These are phyloP conservation scores for Amoeboaphelidium protococcarum DNA, from an alignment of 371 early-diverging fungal genomes.

Conservation along the genomic window DNA sequence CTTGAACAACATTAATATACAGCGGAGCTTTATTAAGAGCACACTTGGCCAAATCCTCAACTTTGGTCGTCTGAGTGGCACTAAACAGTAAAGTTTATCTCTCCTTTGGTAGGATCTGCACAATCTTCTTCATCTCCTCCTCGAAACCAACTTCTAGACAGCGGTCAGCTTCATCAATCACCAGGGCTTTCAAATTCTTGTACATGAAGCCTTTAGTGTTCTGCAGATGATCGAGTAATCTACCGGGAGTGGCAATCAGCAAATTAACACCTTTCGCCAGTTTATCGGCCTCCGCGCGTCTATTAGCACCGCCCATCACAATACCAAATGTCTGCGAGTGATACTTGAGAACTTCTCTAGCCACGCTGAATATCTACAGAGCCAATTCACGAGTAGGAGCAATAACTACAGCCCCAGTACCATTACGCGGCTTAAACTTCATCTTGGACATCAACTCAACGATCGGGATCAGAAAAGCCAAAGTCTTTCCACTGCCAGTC, in stretches of 20 bases:
- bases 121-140: slow-evolving; percentile 90
- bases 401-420: slow-evolving; percentile 80
- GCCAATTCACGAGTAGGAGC: slow-evolving; percentile 99
- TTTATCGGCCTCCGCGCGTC: slow-evolving; percentile 82
- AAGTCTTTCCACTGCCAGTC: slow-evolving; percentile 96
- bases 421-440: slow-evolving; percentile 80
- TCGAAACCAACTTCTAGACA: slow-evolving; percentile 94
- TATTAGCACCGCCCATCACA: slow-evolving; percentile 89
- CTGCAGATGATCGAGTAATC: slow-evolving; percentile 78
- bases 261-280: slow-evolving; percentile 76
- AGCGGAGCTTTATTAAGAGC: slow-evolving; percentile 73
- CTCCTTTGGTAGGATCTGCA: slow-evolving; percentile 55
- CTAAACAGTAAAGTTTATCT: slow-evolving; percentile 94
- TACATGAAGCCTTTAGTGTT: slow-evolving; percentile 75
- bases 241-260: slow-evolving; percentile 91
- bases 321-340: slow-evolving; percentile 87
- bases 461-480: slow-evolving; percentile 91
- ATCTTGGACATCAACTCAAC: slow-evolving; percentile 59
- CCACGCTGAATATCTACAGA: slow-evolving; percentile 92
- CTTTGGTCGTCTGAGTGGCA: slow-evolving; percentile 95
- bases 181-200: slow-evolving; percentile 62
- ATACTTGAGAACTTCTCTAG: slow-evolving; percentile 66
- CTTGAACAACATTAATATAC: slow-evolving; percentile 84
- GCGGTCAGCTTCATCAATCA: slow-evolving; percentile 98
- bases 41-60: slow-evolving; percentile 77